phyloP scores from a whole-genome alignment of 768 basidiomycete genomes.

The Lactarius tabidus region DNA sequence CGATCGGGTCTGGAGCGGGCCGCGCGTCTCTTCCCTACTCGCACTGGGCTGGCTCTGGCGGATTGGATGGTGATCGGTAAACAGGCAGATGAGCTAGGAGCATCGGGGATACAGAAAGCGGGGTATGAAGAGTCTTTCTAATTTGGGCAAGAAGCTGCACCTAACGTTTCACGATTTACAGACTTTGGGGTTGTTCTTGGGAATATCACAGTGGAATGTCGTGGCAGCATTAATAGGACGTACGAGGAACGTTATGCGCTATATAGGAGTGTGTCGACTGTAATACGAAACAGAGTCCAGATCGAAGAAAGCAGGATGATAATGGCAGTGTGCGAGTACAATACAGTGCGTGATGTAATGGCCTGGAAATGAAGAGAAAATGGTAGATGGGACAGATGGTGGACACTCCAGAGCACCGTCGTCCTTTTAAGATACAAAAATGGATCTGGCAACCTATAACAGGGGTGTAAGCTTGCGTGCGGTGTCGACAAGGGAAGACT shows the following conservation, averaged over 20 bases:
- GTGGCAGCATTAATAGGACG: slow-evolving; percentile 27
- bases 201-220: slow-evolving; percentile 36
- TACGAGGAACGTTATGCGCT: slow-evolving; percentile 35
- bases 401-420: slow-evolving; percentile 30
- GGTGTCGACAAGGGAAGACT: slow-evolving; percentile 31
- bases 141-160: slow-evolving; percentile 9
- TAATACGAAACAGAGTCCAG: slow-evolving; percentile 44
- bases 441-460: slow-evolving; percentile 66
- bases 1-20: slow-evolving; percentile 59
- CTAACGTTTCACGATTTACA: slow-evolving; percentile 27
- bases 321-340: slow-evolving; percentile 65
- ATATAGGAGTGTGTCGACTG: slow-evolving; percentile 36
- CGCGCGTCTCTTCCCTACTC: slow-evolving; percentile 71
- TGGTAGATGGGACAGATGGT: slow-evolving; percentile 83
- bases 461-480: slow-evolving; percentile 19
- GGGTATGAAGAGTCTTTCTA: slow-evolving; percentile 50
- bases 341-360: slow-evolving; percentile 69
- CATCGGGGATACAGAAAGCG: slow-evolving; percentile 70
- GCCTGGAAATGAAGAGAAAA: slow-evolving; percentile 39
- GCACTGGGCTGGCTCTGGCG: slow-evolving; percentile 73
- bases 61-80: slow-evolving; percentile 70
- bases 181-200: slow-evolving; percentile 35
- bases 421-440: slow-evolving; percentile 59
- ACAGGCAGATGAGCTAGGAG: slow-evolving; percentile 52
- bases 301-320: slow-evolving; percentile 40